Evolutionary conservation across 116 monocot species (phyloP), one percentile per base, ranked within the genome.

Genomic region (Posidonia oceanica): DNA sequence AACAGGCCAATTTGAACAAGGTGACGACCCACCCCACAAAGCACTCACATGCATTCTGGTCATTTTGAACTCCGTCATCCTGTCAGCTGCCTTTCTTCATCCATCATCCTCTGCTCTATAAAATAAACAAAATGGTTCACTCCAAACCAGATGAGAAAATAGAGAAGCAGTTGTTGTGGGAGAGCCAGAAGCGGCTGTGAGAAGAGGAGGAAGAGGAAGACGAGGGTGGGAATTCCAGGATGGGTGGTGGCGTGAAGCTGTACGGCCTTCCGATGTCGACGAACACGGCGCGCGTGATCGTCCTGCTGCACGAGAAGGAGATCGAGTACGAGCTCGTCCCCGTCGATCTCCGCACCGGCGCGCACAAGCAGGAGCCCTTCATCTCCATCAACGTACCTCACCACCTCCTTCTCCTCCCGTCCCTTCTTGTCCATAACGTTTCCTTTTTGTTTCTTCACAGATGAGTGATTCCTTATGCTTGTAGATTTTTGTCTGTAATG

Each of bases 341-440:
- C 54, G 78, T 92, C 60, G 74, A 88, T 52, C 78, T 88, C 77
- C 20, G 39, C 72, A 54, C 72, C 66, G 88, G 88, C 17, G 88
- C 75, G 15, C 86, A 92, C 72, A 92, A 92, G 72, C 77, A 84
- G 54, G 82, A 83, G 10, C 60, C 75, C 2, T 83, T 81, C 81
- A 77, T 88, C 59, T 71, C 77, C 36, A 42, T 78, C 56, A 92
- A 88, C 64, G 91, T 92, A 80, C 18, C 14, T 3, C 57, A 36
- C 48, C 51, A 7, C 3, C 13, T 61, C 12, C 48, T 41, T 54
- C 3, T 44, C 57, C n/a, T 37, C 39, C 5, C 61, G 23, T 3
- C 61, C 10, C 61, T 2, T 29, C 12, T 23, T 61, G 22, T 18
- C n/a, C n/a, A n/a, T n/a, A n/a, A n/a, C n/a, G n/a, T 67, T 51